phyloP scores from a whole-genome alignment of 352 stramenopile species.

The Phytophthora constricta region DNA sequence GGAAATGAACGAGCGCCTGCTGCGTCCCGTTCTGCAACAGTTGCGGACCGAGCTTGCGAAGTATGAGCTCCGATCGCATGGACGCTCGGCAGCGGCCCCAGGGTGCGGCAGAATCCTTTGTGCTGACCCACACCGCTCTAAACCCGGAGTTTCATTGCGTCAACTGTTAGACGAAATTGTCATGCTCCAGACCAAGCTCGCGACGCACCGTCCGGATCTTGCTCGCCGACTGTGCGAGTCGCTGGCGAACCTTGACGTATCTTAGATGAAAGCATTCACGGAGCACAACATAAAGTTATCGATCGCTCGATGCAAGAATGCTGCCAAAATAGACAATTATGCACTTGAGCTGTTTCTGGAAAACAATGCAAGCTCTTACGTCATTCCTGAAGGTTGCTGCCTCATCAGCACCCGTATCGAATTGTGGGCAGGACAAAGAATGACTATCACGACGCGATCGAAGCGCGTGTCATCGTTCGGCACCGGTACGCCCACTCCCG shows the following conservation, averaged over 20 bases:
- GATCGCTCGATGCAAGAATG: too few relatives aligned
- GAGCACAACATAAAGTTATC: neutral
- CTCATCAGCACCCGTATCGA: neutral
- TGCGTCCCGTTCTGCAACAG: conserved; percentile 44
- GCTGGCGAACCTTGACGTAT: conserved; percentile 40
- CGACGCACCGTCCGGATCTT: conserved; percentile 61
- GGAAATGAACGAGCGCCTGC: conserved; percentile 52
- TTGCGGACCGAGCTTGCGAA: conserved; percentile 66
- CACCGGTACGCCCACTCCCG: conserved; percentile 47
- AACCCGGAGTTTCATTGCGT: conserved; percentile 51
- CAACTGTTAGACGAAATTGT: conserved; percentile 54
- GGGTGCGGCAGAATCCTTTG: conserved; percentile 51
- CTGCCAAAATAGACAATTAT: neutral
- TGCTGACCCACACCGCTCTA: conserved; percentile 57
- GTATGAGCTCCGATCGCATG: conserved; percentile 59
- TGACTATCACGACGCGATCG: conserved; percentile 84
- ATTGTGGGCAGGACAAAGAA: conserved; percentile 14
- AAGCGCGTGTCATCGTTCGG: conserved; percentile 75
- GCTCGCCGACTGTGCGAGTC: conserved; percentile 54
- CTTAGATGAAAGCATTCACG: conserved; percentile 1
- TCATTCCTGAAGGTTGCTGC: too few relatives aligned
- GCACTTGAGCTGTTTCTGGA: too few relatives aligned
- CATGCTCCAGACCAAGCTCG: conserved; percentile 52
- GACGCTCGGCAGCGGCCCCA: conserved; percentile 29
- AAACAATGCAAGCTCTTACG: too few relatives aligned